phyloP scores from a whole-genome alignment of 768 basidiomycete species.

The Podaxis rugospora region DNA sequence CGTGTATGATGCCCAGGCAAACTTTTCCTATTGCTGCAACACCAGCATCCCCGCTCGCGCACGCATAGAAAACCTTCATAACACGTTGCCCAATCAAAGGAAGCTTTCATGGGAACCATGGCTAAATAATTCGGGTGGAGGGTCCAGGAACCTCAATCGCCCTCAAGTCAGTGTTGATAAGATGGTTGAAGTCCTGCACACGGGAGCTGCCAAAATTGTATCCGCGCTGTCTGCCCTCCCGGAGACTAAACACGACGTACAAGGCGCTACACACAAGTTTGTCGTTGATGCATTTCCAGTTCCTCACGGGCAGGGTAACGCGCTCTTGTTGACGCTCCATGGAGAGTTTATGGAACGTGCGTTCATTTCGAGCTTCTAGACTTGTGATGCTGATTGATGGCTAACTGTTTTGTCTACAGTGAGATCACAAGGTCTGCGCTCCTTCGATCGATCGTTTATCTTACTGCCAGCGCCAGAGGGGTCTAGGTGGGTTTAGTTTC shows the following conservation, averaged over 20 bases:
- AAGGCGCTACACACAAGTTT: slow-evolving; percentile 41
- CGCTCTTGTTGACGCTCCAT: slow-evolving; percentile 73
- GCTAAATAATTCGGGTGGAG: slow-evolving; percentile 47
- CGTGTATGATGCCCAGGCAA: slow-evolving; percentile 82
- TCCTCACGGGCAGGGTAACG: slow-evolving; percentile 52
- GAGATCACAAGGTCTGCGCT: slow-evolving; percentile 66
- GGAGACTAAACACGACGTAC: slow-evolving; percentile 76
- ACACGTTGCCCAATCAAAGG: slow-evolving; percentile 75
- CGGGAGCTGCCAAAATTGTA: slow-evolving; percentile 63
- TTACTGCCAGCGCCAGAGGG: slow-evolving; percentile 76
- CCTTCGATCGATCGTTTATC: slow-evolving; percentile 92
- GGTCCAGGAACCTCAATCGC: slow-evolving; percentile 75
- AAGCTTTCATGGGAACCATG: slow-evolving; percentile 78
- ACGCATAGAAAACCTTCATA: slow-evolving; percentile 65
- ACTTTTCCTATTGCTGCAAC: slow-evolving; percentile 87
- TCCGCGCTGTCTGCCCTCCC: slow-evolving; percentile 64
- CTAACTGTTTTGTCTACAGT: slow-evolving; percentile 21
- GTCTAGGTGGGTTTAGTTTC: slow-evolving; percentile 61
- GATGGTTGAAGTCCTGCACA: slow-evolving; percentile 62
- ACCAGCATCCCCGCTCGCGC: slow-evolving; percentile 79
- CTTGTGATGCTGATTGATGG: background rate
- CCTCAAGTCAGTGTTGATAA: slow-evolving; percentile 60
- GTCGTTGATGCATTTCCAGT: slow-evolving; percentile 84
- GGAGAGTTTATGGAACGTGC: slow-evolving; percentile 89
- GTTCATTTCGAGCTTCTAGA: background rate